phyloP scores from a whole-genome alignment of 2,329 filamentous ascomycete genomes.

The Aotearoamyces nothofagi region DNA sequence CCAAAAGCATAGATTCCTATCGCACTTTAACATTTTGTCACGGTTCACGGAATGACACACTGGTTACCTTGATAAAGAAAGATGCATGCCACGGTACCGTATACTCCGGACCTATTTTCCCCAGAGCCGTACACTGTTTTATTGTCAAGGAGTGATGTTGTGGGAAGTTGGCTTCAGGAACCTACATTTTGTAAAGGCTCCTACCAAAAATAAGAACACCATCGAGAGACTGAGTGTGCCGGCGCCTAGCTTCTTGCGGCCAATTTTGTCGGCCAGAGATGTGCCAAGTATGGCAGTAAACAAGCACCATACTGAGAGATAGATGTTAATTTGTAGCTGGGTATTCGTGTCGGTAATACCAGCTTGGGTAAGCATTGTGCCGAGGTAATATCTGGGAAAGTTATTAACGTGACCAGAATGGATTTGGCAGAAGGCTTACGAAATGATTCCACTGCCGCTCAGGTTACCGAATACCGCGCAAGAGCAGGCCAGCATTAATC shows the following conservation, averaged over 20 bases:
- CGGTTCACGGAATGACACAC: no score
- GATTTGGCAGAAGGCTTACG: no score
- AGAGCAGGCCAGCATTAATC: slow-evolving; percentile 6
- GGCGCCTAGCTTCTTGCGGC: slow-evolving; percentile 40
- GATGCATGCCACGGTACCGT: slow-evolving; percentile 33
- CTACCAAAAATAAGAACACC: no score
- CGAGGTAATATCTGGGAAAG: slow-evolving; percentile 22
- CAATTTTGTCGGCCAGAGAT: slow-evolving; percentile 36
- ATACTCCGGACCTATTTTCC: slow-evolving; percentile 8
- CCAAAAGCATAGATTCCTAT: slow-evolving; percentile 35
- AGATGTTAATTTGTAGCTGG: slow-evolving; percentile 32
- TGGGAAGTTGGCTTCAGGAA: slow-evolving; percentile 26
- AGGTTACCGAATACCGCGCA: slow-evolving; percentile 4
- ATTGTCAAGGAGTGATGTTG: slow-evolving; percentile 8
- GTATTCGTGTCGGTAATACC: slow-evolving; percentile 8
- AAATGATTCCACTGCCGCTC: no score
- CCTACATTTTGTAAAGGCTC: slow-evolving; percentile 33
- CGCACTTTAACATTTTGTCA: no score
- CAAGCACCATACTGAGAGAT: slow-evolving; percentile 36
- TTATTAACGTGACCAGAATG: slow-evolving; percentile 7
- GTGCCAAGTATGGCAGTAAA: slow-evolving; percentile 38
- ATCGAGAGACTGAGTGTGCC: slow-evolving; percentile 33
- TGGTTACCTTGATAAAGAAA: no score
- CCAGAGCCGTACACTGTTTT: background rate
- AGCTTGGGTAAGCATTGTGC: slow-evolving; percentile 14